These are phyloP conservation scores for Saitozyma podzolica DNA, from an alignment of 768 basidiomycete species.

Conservation along the genomic window DNA sequence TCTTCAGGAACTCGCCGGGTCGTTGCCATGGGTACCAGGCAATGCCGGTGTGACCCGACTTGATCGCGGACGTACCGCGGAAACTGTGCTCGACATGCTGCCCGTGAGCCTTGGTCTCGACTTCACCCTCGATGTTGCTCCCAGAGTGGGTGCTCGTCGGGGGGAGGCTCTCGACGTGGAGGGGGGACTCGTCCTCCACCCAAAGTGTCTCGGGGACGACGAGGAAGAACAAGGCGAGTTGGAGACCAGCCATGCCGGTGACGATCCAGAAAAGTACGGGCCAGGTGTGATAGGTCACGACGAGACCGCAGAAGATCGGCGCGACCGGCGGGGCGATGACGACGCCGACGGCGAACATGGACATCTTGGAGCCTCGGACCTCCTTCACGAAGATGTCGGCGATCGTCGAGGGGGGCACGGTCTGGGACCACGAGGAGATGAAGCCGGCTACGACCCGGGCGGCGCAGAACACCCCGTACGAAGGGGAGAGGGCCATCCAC, in stretches of 20 bases:
- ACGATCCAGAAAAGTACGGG: slow-evolving; percentile 35
- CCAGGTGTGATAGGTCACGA: slow-evolving; percentile 28
- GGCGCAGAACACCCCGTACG: slow-evolving; percentile 23
- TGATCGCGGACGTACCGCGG: background rate
- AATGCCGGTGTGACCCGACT: slow-evolving; percentile 12
- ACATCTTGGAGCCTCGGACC: slow-evolving; percentile 32
- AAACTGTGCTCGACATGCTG: slow-evolving; percentile 7
- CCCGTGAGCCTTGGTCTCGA: slow-evolving; percentile 8
- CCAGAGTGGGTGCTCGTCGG: background rate
- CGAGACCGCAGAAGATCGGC: slow-evolving; percentile 31
- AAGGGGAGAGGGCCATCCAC: slow-evolving; percentile 25
- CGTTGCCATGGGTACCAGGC: slow-evolving; percentile 39
- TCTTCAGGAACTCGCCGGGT: slow-evolving; percentile 22
- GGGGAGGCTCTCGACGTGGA: background rate
- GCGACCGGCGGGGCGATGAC: slow-evolving; percentile 32
- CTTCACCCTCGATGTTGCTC: background rate
- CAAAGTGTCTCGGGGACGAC: slow-evolving; percentile 41
- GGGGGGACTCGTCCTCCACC: slow-evolving; percentile 14
- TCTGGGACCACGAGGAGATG: slow-evolving; percentile 24
- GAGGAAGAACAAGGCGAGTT: slow-evolving; percentile 24
- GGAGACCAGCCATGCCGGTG: slow-evolving; percentile 25
- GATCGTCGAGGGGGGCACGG: slow-evolving; percentile 30
- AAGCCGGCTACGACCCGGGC: slow-evolving; percentile 30
- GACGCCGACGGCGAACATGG: slow-evolving; percentile 21
- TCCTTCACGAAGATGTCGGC: slow-evolving; percentile 34